A percentile compares a stretch with the other conserved stretches of the same genome.
Conservation (phyloP, 176 grass and related monocot genomes). For the Tuctoria greenei region DNA sequence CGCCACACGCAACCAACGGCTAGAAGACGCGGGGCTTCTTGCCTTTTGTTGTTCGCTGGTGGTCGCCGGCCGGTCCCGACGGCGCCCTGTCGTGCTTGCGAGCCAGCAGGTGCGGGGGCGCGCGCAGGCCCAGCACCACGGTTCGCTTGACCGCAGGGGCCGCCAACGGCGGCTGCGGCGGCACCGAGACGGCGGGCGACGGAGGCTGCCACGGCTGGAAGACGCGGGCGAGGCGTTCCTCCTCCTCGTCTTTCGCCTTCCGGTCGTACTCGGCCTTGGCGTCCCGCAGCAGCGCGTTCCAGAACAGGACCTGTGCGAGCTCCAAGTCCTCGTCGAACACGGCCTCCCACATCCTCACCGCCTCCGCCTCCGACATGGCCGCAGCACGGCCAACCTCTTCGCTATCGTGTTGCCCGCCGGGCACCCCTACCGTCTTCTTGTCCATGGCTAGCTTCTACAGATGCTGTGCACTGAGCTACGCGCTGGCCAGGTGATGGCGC, state of each 20-base stretch:
- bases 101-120: constrained; percentile 26
- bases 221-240: not conserved
- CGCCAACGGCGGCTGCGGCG: not conserved
- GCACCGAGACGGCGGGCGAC: not conserved
- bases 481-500: no score
- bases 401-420: no score
- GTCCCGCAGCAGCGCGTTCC: not conserved
- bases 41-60: not conserved
- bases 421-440: not conserved
- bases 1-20: not conserved
- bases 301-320: not conserved
- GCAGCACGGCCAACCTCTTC: not conserved
- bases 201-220: not conserved
- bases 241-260: not conserved
- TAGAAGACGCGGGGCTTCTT: not conserved
- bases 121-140: constrained; percentile 7
- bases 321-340: not conserved
- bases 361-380: not conserved
- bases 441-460: not conserved
- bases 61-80: no score
- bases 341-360: not conserved
- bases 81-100: not conserved
- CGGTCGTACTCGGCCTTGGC: not conserved
- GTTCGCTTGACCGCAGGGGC: not conserved
- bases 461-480: no score